Percentiles rank a stretch among this genome's conserved stretches.
phyloP scores from a whole-genome alignment of 2,329 filamentous ascomycete genomes.

The Emydomyces testavorans region DNA sequence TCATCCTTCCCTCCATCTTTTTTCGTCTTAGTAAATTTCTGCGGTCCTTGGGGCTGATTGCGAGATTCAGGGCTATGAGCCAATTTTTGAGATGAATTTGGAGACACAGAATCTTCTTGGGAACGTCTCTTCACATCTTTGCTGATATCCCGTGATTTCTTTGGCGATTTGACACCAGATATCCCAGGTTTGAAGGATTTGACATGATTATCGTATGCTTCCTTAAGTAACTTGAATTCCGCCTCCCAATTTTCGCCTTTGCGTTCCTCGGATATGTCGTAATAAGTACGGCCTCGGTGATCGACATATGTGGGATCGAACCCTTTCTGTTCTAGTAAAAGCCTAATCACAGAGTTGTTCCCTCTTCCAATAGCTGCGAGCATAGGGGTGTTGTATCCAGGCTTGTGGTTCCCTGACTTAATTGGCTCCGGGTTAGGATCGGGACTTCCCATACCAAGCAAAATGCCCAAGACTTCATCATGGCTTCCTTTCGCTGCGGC shows the following conservation, averaged over 20 bases:
- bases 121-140: conserved; percentile 27
- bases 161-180: conserved; percentile 28
- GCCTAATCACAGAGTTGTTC: conserved; percentile 71
- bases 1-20: conserved; percentile 22
- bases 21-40: conserved; percentile 13
- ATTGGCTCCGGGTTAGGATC: conserved; percentile 60
- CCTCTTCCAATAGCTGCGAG: conserved; percentile 82
- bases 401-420: conserved; percentile 38
- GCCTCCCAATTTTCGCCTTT: conserved; percentile 82
- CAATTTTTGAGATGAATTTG: conserved; percentile 24
- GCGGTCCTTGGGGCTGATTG: conserved; percentile 19
- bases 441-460: conserved; percentile 56
- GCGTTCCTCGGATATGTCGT: conserved; percentile 71
- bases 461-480: conserved; percentile 69
- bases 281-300: conserved; percentile 68
- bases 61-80: conserved; percentile 24
- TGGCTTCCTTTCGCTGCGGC: conserved; percentile 88
- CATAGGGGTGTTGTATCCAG: conserved; percentile 80
- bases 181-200: conserved; percentile 24
- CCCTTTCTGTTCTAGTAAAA: conserved; percentile 62
- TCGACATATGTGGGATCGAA: conserved; percentile 72
- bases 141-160: conserved; percentile 31
- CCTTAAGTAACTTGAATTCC: conserved; percentile 69
- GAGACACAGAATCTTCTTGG: conserved; percentile 32
- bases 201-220: conserved; percentile 38